A percentile compares a stretch with the other conserved stretches of the same genome.
Conservation (phyloP, 176 grass and related monocot species). For the Chloris gayana region DNA sequence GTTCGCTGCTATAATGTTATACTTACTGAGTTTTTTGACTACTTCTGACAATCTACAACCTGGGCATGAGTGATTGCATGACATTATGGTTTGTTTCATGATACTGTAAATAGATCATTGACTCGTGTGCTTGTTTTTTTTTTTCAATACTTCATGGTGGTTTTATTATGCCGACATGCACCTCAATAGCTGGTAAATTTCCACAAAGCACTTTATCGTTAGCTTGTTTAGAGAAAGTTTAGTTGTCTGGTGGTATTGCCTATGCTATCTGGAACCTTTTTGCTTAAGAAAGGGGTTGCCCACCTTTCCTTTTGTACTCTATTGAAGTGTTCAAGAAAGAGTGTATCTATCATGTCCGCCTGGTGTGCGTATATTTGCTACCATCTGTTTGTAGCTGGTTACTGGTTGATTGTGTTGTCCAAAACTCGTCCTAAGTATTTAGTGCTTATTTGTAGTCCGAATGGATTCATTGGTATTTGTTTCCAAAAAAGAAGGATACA, state of each 20-base stretch:
- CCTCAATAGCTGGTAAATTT: conserved; percentile 1
- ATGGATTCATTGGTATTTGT: no score
- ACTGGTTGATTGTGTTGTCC: no score
- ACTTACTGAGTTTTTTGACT: conserved; percentile 14
- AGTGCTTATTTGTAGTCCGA: no score
- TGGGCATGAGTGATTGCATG: conserved; percentile 9
- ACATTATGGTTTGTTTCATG: conserved; percentile 18
- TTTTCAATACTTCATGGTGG: not conserved
- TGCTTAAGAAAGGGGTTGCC: not conserved
- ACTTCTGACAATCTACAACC: not conserved
- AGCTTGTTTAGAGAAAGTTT: conserved; percentile 6
- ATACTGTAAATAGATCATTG: conserved; percentile 16
- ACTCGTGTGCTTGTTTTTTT: not conserved
- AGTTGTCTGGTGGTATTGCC: not conserved
- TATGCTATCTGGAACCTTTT: not conserved
- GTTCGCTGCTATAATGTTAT: not conserved
- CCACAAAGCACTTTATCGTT: conserved; percentile 21
- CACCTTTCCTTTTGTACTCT: conserved; percentile 8
- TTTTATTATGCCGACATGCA: conserved; percentile 1
- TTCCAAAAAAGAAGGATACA: no score
- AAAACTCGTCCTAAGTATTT: no score
- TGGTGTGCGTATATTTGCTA: not conserved
- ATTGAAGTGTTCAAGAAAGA: not conserved
- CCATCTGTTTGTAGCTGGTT: not conserved
- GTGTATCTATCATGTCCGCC: not conserved